phyloP scores from a whole-genome alignment of 164 flowering plant genomes.

The Euptelea pleiosperma region DNA sequence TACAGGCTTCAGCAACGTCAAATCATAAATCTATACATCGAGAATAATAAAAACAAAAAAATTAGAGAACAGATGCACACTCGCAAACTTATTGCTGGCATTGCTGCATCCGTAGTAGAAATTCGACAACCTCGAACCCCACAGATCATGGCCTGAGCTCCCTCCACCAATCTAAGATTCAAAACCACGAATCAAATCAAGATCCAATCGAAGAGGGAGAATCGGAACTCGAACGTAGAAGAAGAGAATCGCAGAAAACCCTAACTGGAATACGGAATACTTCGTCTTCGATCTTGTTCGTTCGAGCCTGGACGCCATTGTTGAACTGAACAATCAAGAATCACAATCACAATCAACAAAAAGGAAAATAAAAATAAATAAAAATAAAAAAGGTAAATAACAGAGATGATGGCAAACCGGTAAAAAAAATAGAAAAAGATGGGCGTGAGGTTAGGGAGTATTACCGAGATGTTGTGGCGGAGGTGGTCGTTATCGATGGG shows the following conservation, averaged over 20 bases:
- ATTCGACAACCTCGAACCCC: conserved; percentile 51
- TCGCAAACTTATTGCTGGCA: conserved; percentile 42
- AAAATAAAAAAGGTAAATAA: background rate
- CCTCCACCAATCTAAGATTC: conserved; percentile 38
- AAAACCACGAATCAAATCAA: conserved; percentile 6
- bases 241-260: conserved; percentile 7
- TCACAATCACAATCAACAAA: conserved; percentile 8
- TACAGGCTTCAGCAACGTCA: too few species aligned
- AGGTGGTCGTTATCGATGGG: background rate
- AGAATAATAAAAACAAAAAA: background rate
- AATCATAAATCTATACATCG: background rate
- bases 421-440: background rate
- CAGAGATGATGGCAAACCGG: background rate
- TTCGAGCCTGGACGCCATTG: conserved; percentile 11
- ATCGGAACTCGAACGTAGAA: background rate
- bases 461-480: background rate
- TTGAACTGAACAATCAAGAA: conserved; percentile 19
- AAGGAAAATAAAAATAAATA: too few species aligned
- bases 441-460: background rate
- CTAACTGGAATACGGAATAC: conserved; percentile 44
- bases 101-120: conserved; percentile 67
- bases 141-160: conserved; percentile 45
- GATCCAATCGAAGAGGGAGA: conserved; percentile 10
- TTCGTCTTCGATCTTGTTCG: conserved; percentile 13
- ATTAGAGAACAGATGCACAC: conserved; percentile 25